These are phyloP conservation scores for Rhododendron henanense DNA, from an alignment of 148 eudicot genomes.

Conservation along the genomic window DNA sequence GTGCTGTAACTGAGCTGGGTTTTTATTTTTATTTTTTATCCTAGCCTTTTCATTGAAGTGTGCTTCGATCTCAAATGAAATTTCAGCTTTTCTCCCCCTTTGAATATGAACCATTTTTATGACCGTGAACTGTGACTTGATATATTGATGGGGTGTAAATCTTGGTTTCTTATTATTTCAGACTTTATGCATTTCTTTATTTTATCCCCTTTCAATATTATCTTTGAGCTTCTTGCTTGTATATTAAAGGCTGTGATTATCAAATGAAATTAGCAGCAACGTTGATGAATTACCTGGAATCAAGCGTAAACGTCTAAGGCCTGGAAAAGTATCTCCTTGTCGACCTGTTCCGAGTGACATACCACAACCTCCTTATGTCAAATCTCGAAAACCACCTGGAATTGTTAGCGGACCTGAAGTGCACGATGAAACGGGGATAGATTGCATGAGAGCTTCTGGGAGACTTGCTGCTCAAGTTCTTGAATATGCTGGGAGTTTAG, in stretches of 20 bases:
- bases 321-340: conserved; percentile 81
- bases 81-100: background rate
- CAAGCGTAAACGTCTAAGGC: conserved; percentile 56
- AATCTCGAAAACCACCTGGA: conserved; percentile 64
- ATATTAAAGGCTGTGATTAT: background rate
- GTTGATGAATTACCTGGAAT: conserved; percentile 40
- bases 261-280: conserved; percentile 39
- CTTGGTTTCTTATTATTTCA: background rate
- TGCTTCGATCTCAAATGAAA: background rate
- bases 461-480: conserved; percentile 94
- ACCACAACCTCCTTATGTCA: conserved; percentile 73
- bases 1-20: background rate
- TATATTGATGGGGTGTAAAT: background rate
- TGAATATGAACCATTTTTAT: background rate
- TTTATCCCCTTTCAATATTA: background rate
- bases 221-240: background rate
- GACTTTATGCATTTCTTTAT: background rate
- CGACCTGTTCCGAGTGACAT: conserved; percentile 81
- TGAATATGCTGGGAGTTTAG: conserved; percentile 95
- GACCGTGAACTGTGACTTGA: background rate
- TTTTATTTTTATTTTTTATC: background rate
- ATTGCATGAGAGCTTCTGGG: conserved; percentile 94
- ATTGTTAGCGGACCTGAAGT: conserved; percentile 73
- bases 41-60: background rate
- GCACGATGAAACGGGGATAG: conserved; percentile 78